These are phyloP conservation scores for Rhodotorula graminis DNA, from an alignment of 768 basidiomycete genomes.

Conservation along the genomic window DNA sequence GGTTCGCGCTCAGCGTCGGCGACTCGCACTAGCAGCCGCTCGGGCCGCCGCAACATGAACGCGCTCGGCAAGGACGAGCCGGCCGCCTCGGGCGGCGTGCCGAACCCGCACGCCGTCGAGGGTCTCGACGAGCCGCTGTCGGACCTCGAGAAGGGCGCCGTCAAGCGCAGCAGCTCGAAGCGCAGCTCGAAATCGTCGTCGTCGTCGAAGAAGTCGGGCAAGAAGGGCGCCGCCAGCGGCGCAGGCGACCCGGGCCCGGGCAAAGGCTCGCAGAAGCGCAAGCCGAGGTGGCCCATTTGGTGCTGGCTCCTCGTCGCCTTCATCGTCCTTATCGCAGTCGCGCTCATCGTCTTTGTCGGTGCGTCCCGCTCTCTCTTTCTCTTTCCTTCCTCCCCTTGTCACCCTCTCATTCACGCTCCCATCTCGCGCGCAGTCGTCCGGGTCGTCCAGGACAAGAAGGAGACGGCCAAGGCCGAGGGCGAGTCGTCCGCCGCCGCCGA, in stretches of 20 bases:
- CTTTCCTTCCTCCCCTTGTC: neutral
- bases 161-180: neutral
- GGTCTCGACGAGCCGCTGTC: neutral
- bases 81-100: neutral
- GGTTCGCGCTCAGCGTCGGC: too few species aligned
- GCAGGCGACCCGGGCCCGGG: too few species aligned
- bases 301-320: neutral
- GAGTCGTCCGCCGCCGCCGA: neutral
- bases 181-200: too few species aligned
- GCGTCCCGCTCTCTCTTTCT: neutral
- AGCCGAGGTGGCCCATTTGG: neutral
- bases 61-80: neutral
- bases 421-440: neutral
- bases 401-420: too few species aligned
- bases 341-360: neutral
- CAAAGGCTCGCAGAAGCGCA: too few species aligned
- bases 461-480: neutral
- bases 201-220: too few species aligned
- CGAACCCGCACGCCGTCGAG: neutral
- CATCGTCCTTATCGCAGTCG: neutral
- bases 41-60: neutral
- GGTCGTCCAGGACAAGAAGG: constrained; percentile 5
- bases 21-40: too few species aligned
- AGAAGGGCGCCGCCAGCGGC: too few species aligned
- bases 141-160: too few species aligned